A percentile compares a stretch with the other conserved stretches of the same genome.
These are phyloP conservation scores for Fusarium xylarioides DNA, from an alignment of 2,329 filamentous ascomycete genomes.

Conservation along the genomic window DNA sequence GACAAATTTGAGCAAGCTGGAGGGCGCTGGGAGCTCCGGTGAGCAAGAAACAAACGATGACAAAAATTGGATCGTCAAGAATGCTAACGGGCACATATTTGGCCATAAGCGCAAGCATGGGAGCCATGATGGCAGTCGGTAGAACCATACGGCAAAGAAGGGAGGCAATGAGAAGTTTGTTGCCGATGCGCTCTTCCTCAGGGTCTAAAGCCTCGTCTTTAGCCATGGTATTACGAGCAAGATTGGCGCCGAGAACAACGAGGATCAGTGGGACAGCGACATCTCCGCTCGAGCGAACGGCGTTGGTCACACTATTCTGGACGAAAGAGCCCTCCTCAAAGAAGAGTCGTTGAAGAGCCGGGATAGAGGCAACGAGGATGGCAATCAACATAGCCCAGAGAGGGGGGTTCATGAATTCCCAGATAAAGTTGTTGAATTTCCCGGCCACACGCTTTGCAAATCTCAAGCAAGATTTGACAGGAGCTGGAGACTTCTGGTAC, in stretches of 20 bases:
- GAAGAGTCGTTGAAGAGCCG: slow-evolving; percentile 82
- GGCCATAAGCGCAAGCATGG: slow-evolving; percentile 83
- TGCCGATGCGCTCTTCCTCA: slow-evolving; percentile 75
- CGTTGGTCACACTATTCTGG: slow-evolving; percentile 90
- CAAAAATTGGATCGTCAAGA: slow-evolving; percentile 95
- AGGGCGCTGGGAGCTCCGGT: slow-evolving; percentile 92
- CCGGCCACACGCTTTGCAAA: slow-evolving; percentile 47
- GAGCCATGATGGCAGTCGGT: slow-evolving; percentile 91
- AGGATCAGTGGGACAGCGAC: slow-evolving; percentile 96
- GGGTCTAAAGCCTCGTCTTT: slow-evolving; percentile 69
- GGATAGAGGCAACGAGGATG: slow-evolving; percentile 90
- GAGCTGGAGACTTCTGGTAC: slow-evolving; percentile 53
- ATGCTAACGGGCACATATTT: slow-evolving; percentile 95
- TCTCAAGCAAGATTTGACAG: slow-evolving; percentile 50
- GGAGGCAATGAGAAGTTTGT: slow-evolving; percentile 84
- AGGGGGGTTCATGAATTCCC: slow-evolving; percentile 98
- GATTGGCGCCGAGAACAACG: slow-evolving; percentile 92
- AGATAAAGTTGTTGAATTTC: slow-evolving; percentile 71
- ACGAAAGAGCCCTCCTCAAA: slow-evolving; percentile 90
- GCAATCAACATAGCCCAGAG: slow-evolving; percentile 96
- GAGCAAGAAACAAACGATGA: slow-evolving; percentile 96
- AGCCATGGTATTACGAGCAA: slow-evolving; percentile 89
- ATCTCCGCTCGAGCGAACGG: slow-evolving; percentile 83
- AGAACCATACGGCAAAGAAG: slow-evolving; percentile 91
- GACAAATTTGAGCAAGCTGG: slow-evolving; percentile 96